These are phyloP conservation scores for Platanus orientalis DNA, from an alignment of 164 flowering plant species.

Conservation along the genomic window DNA sequence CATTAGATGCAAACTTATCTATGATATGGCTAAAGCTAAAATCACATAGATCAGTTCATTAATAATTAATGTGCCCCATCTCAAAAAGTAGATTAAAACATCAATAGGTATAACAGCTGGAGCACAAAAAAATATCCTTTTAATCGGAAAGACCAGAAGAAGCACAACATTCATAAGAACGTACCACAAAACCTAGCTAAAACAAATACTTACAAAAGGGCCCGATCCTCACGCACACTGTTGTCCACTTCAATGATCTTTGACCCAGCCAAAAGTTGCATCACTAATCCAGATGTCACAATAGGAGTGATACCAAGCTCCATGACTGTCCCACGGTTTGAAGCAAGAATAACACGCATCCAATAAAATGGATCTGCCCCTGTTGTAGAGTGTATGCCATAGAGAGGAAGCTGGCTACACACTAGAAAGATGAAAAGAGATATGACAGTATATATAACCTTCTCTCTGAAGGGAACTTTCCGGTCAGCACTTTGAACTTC, in stretches of 20 bases:
- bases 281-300: slow-evolving; percentile 70
- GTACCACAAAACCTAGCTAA: background rate
- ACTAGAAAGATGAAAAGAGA: slow-evolving; percentile 62
- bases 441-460: slow-evolving; percentile 62
- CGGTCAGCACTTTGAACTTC: slow-evolving; percentile 58
- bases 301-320: slow-evolving; percentile 76
- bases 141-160: background rate
- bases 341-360: slow-evolving; percentile 78
- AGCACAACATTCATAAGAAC: background rate
- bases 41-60: too few species aligned
- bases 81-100: too few species aligned
- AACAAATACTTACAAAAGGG: slow-evolving; percentile 51
- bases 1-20: too few species aligned
- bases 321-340: slow-evolving; percentile 76
- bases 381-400: slow-evolving; percentile 67
- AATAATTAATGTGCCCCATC: too few species aligned
- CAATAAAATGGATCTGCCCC: slow-evolving; percentile 73
- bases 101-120: too few species aligned
- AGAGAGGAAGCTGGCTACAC: slow-evolving; percentile 73
- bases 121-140: too few species aligned
- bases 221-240: slow-evolving; percentile 70
- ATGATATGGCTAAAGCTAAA: too few species aligned
- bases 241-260: slow-evolving; percentile 72
- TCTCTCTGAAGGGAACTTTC: slow-evolving; percentile 61
- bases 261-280: slow-evolving; percentile 70